These are phyloP conservation scores for Fusarium tupiense DNA, from an alignment of 2,329 filamentous ascomycete species.

Conservation along the genomic window DNA sequence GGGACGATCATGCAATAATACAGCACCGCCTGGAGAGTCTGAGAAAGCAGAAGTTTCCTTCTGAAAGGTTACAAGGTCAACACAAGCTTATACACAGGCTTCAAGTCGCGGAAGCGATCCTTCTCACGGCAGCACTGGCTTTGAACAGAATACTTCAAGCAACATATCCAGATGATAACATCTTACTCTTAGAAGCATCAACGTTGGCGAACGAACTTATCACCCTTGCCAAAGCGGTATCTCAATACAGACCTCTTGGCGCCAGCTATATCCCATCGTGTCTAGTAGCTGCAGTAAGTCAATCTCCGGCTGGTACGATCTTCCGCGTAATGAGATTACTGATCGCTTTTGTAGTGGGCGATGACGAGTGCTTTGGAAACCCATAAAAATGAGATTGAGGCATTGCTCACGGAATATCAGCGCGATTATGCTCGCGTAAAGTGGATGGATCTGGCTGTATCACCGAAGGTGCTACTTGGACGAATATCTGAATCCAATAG, in stretches of 20 bases:
- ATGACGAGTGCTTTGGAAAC: background rate
- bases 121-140: background rate
- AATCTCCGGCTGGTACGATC: accelerated
- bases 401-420: conserved; percentile 4
- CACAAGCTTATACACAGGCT: background rate
- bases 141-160: background rate
- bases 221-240: background rate
- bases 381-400: background rate
- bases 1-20: background rate
- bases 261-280: conserved; percentile 2
- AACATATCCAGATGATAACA: background rate
- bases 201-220: background rate
- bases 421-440: background rate
- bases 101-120: background rate
- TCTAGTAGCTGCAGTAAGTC: background rate
- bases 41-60: background rate
- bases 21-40: background rate
- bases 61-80: background rate
- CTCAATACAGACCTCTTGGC: background rate
- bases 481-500: background rate
- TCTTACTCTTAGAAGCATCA: background rate
- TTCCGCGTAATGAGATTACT: accelerated
- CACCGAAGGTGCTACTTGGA: background rate
- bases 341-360: background rate
- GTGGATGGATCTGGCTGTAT: conserved; percentile 3